Conservation (phyloP, 2,329 filamentous ascomycete genomes). For the Nothophoma quercina region DNA sequence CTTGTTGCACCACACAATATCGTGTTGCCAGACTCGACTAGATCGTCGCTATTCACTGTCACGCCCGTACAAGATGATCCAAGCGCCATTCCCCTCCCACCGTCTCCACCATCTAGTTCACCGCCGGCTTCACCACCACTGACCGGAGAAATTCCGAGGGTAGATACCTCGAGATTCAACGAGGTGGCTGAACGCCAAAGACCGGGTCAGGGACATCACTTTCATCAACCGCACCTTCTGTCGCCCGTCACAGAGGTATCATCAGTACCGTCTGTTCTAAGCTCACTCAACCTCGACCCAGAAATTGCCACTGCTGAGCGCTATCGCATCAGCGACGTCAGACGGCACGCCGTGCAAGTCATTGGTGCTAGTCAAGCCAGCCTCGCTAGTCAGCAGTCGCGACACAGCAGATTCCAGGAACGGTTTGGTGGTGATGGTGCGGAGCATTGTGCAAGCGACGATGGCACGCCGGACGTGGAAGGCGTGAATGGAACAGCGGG, state of each 20-base stretch:
- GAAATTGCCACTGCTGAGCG: background rate
- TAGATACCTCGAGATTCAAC: background rate
- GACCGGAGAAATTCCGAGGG: no score
- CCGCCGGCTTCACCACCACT: background rate
- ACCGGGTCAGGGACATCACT: background rate
- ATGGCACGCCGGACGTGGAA: background rate
- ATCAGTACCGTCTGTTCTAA: background rate
- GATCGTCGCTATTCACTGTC: background rate
- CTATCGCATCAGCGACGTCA: background rate
- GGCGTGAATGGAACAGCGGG: background rate
- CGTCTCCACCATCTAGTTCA: no score
- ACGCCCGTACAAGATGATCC: background rate
- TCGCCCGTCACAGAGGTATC: constrained; percentile 1
- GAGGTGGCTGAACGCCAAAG: background rate
- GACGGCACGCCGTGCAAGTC: background rate
- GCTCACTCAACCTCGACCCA: background rate
- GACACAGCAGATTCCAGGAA: background rate
- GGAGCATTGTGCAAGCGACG: background rate
- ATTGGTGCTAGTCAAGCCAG: background rate
- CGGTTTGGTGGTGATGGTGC: background rate
- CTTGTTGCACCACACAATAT: background rate
- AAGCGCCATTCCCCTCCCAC: background rate
- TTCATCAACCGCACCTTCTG: background rate
- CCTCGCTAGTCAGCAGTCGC: background rate
- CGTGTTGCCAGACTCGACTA: background rate